Evolutionary conservation across 148 eudicot genomes (phyloP), one percentile per base, ranked within the genome.

Genomic region (Heliosperma pusillum): DNA sequence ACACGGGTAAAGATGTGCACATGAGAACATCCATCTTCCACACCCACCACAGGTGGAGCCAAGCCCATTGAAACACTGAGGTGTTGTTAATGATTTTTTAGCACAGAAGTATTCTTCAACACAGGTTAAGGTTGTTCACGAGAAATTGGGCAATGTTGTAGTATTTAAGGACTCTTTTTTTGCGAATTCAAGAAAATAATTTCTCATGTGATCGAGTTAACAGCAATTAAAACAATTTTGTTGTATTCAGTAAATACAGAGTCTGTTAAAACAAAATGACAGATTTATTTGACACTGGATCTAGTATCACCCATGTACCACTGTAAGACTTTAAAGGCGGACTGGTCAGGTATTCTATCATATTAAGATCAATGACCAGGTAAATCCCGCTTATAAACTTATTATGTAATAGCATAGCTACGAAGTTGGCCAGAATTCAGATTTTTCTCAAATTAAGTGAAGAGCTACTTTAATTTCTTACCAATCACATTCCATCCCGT

Each of bases 401-500:
- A 10, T 61, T 27, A 15, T 5, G n/a, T 17, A 30, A 64, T 33
- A 10, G 44, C 11, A 64, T 27, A 64, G 11, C 55, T 30, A 33
- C 68, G 17, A 64, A 64, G 21, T 64, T 27, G 68, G 20, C 30
- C 8, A 29, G 42, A 19, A 64, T 5, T 64, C 42, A 64, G 30
- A 64, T 19, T 30, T 29, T 29, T 66, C 45, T 64, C 70, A 40
- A 26, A 33, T 20, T 17, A 66, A 20, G 21, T 7, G 25, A 66
- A 66, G 12, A 33, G 4, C 26, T 30, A 66, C 47, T 19, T n/a
- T 57, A 55, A 75, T 69, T 30, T 82, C 97, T 86, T 83, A 93
- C 98, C 98, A 93, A 81, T 93, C 98, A 72, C 98, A 93, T 82
- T 93, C 98, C 95, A 91, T 78, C 26, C 85, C 90, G 72, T 93